Evolutionary conservation across 1,139 yeast genomes (phyloP).

Genomic region (Kodamaea arcana): DNA sequence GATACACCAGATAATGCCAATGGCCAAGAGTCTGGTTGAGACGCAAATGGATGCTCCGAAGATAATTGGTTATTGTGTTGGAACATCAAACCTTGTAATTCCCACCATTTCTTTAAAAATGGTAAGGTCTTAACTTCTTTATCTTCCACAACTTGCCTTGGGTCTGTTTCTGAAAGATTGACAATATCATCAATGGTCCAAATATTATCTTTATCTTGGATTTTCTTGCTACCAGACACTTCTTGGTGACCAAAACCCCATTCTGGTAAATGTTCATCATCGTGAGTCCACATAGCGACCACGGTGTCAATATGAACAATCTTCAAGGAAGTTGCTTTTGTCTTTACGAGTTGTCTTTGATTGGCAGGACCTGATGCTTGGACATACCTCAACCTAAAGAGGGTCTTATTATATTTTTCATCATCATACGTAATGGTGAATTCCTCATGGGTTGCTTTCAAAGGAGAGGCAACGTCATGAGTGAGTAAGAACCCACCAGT

Average conservation of each 20-base stretch:
- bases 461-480: conserved; percentile 88
- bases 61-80: conserved; percentile 84
- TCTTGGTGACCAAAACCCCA: conserved; percentile 95
- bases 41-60: conserved; percentile 92
- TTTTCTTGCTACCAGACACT: conserved; percentile 88
- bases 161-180: conserved; percentile 50
- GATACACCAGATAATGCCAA: conserved; percentile 86
- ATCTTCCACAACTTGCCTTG: conserved; percentile 56
- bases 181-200: conserved; percentile 80
- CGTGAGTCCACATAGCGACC: conserved; percentile 95
- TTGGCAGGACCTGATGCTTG: conserved; percentile 35
- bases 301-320: conserved; percentile 79
- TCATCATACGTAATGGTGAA: conserved; percentile 53
- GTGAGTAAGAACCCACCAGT: conserved; percentile 79
- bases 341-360: conserved; percentile 51
- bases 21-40: conserved; percentile 95
- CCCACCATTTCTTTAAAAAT: conserved; percentile 84
- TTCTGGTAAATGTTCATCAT: conserved; percentile 77
- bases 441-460: conserved; percentile 19
- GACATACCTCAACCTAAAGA: conserved; percentile 66
- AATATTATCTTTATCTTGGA: conserved; percentile 58
- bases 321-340: conserved; percentile 66
- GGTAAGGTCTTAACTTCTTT: conserved; percentile 58
- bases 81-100: conserved; percentile 85
- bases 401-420: conserved; percentile 60